Evolutionary conservation across 1,139 yeast species (phyloP).

Genomic region (Komagataea norvegica): DNA sequence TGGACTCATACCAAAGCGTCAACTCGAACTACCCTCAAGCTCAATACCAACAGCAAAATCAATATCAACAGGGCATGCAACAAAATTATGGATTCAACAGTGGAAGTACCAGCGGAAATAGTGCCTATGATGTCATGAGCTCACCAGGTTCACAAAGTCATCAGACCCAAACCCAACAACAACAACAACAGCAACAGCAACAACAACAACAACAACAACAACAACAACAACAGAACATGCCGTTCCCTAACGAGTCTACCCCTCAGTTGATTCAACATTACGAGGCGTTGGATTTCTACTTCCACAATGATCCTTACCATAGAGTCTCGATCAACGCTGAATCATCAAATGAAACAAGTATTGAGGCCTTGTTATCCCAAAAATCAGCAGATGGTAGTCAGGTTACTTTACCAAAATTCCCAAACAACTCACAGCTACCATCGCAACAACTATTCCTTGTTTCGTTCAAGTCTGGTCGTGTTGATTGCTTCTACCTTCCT

Average conservation of each 20-base stretch:
- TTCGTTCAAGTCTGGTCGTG: conserved; percentile 80
- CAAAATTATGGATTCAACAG: conserved; percentile 6
- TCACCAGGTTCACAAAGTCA: too few species aligned
- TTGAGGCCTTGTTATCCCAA: conserved; percentile 9
- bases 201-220: background rate
- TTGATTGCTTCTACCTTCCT: conserved; percentile 77
- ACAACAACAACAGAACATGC: conserved; percentile 1
- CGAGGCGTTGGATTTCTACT: conserved; percentile 22
- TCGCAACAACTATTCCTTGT: conserved; percentile 55
- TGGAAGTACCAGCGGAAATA: conserved; percentile 6
- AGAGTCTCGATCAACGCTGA: conserved; percentile 21
- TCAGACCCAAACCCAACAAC: background rate
- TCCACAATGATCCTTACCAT: conserved; percentile 21
- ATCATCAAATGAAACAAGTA: conserved; percentile 9
- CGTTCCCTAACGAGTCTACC: conserved; percentile 19
- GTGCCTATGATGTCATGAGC: conserved; percentile 8
- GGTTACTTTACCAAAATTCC: conserved; percentile 16
- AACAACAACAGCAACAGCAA: background rate
- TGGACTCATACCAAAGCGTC: conserved; percentile 8
- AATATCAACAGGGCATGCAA: conserved; percentile 10
- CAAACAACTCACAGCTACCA: conserved; percentile 26
- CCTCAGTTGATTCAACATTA: conserved; percentile 17
- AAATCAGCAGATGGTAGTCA: conserved; percentile 7
- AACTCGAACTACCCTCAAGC: conserved; percentile 9
- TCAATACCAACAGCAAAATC: conserved; percentile 9